phyloP scores from a whole-genome alignment of 331 rosid species.

The Rhamnella rubrinervis region DNA sequence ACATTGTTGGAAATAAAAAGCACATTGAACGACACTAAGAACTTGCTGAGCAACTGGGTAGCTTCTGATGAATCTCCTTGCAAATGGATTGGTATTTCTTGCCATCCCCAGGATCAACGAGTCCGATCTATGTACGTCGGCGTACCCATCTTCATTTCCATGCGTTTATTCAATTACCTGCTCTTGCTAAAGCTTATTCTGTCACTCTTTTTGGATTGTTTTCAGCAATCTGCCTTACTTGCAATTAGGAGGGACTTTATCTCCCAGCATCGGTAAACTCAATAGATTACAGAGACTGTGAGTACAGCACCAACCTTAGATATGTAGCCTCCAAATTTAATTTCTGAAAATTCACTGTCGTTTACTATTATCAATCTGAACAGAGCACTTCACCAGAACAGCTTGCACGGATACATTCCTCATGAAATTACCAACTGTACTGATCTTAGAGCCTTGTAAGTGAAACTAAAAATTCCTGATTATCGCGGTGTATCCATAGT shows the following conservation, averaged over 20 bases:
- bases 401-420: slow-evolving; percentile 90
- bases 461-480: background rate
- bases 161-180: background rate
- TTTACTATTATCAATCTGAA: slow-evolving; percentile 18
- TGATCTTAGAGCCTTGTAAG: slow-evolving; percentile 90
- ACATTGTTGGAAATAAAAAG: slow-evolving; percentile 72
- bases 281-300: slow-evolving; percentile 87
- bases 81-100: slow-evolving; percentile 80
- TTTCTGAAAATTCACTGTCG: too few relatives aligned
- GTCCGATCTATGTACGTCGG: slow-evolving; percentile 68
- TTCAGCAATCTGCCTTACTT: slow-evolving; percentile 76
- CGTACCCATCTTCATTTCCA: slow-evolving; percentile 11
- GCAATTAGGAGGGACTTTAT: slow-evolving; percentile 83
- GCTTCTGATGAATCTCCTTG: slow-evolving; percentile 76
- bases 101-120: slow-evolving; percentile 70
- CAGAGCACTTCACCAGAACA: slow-evolving; percentile 92
- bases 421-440: slow-evolving; percentile 70
- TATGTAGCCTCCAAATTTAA: background rate
- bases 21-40: slow-evolving; percentile 61
- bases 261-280: slow-evolving; percentile 94
- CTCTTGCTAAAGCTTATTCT: background rate
- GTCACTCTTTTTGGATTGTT: slow-evolving; percentile 28
- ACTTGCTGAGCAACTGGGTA: slow-evolving; percentile 69
- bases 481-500: background rate
- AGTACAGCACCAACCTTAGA: slow-evolving; percentile 28